phyloP scores from a whole-genome alignment of 352 stramenopile genomes.

The Phytophthora pini region DNA sequence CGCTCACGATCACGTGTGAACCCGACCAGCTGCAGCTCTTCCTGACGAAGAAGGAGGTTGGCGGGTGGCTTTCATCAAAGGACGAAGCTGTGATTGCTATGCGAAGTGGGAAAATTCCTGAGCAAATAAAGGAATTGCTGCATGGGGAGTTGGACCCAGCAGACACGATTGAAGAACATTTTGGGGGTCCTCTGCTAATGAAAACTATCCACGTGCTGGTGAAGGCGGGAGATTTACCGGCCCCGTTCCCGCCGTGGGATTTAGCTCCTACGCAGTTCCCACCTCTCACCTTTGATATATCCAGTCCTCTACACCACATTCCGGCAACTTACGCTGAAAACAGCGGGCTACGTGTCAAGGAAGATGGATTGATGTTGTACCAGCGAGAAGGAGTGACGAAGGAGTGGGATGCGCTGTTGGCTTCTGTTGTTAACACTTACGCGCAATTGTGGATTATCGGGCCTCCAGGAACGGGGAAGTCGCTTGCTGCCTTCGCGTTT shows the following conservation, averaged over 20 bases:
- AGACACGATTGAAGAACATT: no score
- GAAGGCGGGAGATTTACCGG: no score
- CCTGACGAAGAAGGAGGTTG: conserved; percentile 6
- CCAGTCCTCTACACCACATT: background rate
- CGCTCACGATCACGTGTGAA: no score
- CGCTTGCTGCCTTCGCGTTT: background rate
- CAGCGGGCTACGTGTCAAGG: background rate
- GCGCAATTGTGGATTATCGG: background rate
- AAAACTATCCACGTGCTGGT: background rate
- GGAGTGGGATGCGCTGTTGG: background rate
- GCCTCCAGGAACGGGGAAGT: background rate
- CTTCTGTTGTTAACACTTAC: background rate
- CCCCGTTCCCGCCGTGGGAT: no score
- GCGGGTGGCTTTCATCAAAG: background rate
- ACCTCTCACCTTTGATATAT: background rate
- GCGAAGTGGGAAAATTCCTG: background rate
- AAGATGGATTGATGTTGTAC: background rate
- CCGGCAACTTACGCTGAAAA: background rate
- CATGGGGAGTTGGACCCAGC: no score
- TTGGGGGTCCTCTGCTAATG: background rate
- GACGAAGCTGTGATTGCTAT: background rate
- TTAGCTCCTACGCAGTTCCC: no score
- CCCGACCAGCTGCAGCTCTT: background rate
- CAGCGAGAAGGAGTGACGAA: background rate
- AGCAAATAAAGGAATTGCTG: background rate